Conservation (phyloP, 345 rosid genomes). For the Citrus glauca region DNA sequence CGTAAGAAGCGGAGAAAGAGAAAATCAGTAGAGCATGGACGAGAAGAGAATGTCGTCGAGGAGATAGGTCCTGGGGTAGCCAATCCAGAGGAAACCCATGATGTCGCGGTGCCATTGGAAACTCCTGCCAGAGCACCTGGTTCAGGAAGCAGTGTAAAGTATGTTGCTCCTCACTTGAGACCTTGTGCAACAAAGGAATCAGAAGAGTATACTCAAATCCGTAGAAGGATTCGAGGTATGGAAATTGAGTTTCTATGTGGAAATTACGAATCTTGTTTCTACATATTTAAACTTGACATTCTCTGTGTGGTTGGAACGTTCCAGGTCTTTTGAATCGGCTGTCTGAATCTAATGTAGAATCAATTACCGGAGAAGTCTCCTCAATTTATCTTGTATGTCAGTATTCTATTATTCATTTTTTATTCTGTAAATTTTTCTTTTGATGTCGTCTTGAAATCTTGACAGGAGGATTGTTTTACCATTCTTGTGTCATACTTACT, state of each 20-base stretch:
- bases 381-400: slow-evolving; percentile 57
- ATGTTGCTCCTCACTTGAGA: slow-evolving; percentile 78
- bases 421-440: background rate
- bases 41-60: slow-evolving; percentile 20
- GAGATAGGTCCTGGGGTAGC: slow-evolving; percentile 15
- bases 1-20: slow-evolving; percentile 33
- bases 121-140: slow-evolving; percentile 18
- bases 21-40: slow-evolving; percentile 29
- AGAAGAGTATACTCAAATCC: slow-evolving; percentile 64
- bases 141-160: slow-evolving; percentile 37
- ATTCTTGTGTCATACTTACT: background rate
- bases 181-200: slow-evolving; percentile 47
- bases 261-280: slow-evolving; percentile 1
- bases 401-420: background rate
- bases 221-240: slow-evolving; percentile 74
- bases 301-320: slow-evolving; percentile 20
- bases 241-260: slow-evolving; percentile 8
- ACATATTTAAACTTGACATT: slow-evolving; percentile 14
- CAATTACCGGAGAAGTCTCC: slow-evolving; percentile 73
- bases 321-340: slow-evolving; percentile 83
- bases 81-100: slow-evolving; percentile 22
- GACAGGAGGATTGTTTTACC: background rate
- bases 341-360: slow-evolving; percentile 84
- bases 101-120: slow-evolving; percentile 19
- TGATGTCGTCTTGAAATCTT: background rate